Evolutionary conservation across 83 land plant species (phyloP), one percentile per base, ranked within the genome.

Genomic region (Thuja plicata): DNA sequence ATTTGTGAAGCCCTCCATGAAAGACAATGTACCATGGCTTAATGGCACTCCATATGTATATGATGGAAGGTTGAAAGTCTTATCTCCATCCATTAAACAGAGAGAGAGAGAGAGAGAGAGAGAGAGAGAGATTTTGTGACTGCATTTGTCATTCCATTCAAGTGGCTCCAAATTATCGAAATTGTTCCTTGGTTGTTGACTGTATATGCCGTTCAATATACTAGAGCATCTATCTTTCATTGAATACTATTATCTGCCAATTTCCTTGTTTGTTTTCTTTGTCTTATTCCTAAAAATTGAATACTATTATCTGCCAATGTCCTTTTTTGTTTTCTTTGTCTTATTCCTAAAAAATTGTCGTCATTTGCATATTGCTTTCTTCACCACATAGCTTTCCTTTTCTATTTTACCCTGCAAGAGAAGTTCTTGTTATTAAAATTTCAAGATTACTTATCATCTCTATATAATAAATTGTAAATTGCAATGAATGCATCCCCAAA

Each of bases 61-160:
- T 83, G 96, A 95, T 88, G 90, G 91, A 45, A 93, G 92, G 8
- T 57, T 95, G 89, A 66, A 93, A 16, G 17, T 16, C 0, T 13
- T 91, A 40, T 94, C 93, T 24, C 41, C 76, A 5, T 3, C 57
- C 30, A 89, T 95, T 38, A 95, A 93, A 91, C 84, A 80, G 82
- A 93, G 92, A n/a, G 96, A 95, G 92, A 88, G 88, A 86, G 73
- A 89, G 54, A n/a, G n/a, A n/a, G n/a, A n/a, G n/a, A n/a, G n/a
- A n/a, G n/a, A n/a, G n/a, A n/a, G n/a, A n/a, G n/a, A n/a, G n/a
- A n/a, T n/a, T n/a, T n/a, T n/a, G n/a, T n/a, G n/a, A n/a, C n/a
- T n/a, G n/a, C n/a, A n/a, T n/a, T n/a, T n/a, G n/a, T n/a, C n/a
- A n/a, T n/a, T n/a, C n/a, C n/a, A n/a, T n/a, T n/a, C n/a, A n/a